Conservation (phyloP, 1,284 basidiomycete genomes). For the Trichosporon asahii region DNA sequence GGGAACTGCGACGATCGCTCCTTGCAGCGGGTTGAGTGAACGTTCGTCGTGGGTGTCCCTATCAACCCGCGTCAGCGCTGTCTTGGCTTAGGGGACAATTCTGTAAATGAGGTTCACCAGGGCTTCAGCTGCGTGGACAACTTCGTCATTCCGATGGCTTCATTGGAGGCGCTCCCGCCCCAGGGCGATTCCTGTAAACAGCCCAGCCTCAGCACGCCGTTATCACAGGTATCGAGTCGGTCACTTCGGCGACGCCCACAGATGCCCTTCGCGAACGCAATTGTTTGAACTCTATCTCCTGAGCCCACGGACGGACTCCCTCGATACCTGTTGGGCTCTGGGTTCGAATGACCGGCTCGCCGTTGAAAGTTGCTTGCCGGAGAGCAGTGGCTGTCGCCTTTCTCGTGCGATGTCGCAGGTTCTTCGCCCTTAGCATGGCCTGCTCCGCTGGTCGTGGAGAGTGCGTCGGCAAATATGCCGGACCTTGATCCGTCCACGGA, state of each 20-base stretch:
- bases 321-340: no score
- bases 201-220: not conserved
- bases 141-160: not conserved
- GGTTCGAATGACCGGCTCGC: not conserved
- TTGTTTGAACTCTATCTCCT: not conserved
- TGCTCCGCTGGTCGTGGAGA: not conserved
- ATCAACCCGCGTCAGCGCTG: not conserved
- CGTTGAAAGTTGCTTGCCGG: not conserved
- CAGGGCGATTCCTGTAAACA: not conserved
- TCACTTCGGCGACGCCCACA: not conserved
- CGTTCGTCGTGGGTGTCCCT: not conserved
- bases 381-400: no score
- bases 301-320: not conserved
- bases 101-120: not conserved
- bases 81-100: not conserved
- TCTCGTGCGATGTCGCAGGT: not conserved
- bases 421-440: not conserved
- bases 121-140: not conserved
- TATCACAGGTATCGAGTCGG: conserved; percentile 1
- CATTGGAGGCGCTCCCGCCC: not conserved
- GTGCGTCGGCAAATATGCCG: not conserved
- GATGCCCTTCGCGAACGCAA: not conserved
- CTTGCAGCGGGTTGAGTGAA: not conserved
- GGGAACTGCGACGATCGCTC: no score
- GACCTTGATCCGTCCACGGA: not conserved